Percentiles rank a stretch among this genome's conserved stretches.
Evolutionary conservation across 768 basidiomycete genomes (phyloP).

Genomic region (Amanita exitialis): DNA sequence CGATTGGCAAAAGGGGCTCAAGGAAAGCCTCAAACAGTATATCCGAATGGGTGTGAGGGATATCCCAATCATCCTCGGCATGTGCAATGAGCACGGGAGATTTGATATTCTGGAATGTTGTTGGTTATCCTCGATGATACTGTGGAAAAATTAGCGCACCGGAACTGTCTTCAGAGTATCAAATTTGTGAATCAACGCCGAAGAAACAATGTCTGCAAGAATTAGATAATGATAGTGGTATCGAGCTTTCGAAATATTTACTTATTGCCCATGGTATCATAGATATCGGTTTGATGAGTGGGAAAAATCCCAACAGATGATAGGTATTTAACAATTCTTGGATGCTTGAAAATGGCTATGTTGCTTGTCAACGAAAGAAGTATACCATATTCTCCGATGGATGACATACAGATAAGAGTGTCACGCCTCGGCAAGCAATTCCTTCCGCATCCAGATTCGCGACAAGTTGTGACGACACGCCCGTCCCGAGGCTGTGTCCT

Average conservation of each 20-base stretch:
- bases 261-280: conserved; percentile 54
- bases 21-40: conserved; percentile 65
- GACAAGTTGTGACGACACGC: conserved; percentile 48
- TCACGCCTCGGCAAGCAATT: conserved; percentile 32
- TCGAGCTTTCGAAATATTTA: conserved; percentile 27
- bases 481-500: conserved; percentile 88
- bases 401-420: conserved; percentile 35
- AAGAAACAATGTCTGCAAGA: conserved; percentile 36
- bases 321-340: conserved; percentile 60
- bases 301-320: conserved; percentile 52
- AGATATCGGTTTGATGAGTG: conserved; percentile 63
- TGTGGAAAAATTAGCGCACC: conserved; percentile 26
- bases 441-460: conserved; percentile 36
- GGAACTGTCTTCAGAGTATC: conserved; percentile 53
- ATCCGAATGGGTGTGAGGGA: conserved; percentile 65
- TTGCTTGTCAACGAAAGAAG: conserved; percentile 25
- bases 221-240: conserved; percentile 10
- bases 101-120: conserved; percentile 45
- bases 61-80: conserved; percentile 70
- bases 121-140: conserved; percentile 1
- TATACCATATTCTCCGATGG: conserved; percentile 14
- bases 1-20: conserved; percentile 47
- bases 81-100: conserved; percentile 68
- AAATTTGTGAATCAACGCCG: conserved; percentile 40
- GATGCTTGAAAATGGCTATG: conserved; percentile 52